phyloP scores from a whole-genome alignment of 495 filamentous ascomycete species.

The Jackrogersella minutella region DNA sequence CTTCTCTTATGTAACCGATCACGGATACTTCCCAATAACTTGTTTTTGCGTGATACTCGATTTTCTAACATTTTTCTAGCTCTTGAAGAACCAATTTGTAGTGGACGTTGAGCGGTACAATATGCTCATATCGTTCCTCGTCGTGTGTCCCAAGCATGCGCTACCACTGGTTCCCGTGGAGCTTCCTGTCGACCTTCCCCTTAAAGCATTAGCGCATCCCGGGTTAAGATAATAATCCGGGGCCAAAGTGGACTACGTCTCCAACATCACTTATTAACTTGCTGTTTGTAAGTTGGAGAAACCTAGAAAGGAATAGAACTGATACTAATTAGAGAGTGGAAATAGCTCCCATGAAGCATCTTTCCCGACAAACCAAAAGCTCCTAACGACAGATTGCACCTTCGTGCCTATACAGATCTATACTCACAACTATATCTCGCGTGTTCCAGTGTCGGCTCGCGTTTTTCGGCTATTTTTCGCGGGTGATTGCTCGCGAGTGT shows the following conservation, averaged over 20 bases:
- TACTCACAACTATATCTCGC: too few relatives aligned
- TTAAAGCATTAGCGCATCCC: conserved; percentile 4
- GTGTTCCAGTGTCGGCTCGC: conserved; percentile 10
- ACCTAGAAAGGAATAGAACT: background rate
- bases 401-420: too few relatives aligned
- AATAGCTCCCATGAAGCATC: background rate
- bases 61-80: too few relatives aligned
- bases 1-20: background rate
- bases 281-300: background rate
- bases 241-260: too few relatives aligned
- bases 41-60: background rate
- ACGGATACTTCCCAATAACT: background rate
- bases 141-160: background rate
- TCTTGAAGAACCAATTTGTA: too few relatives aligned
- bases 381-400: background rate
- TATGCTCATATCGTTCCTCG: background rate
- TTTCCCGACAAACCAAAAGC: conserved; percentile 1
- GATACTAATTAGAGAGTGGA: too few relatives aligned
- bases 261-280: too few relatives aligned
- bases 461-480: conserved; percentile 11
- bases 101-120: background rate
- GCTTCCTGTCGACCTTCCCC: conserved; percentile 2
- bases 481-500: background rate
- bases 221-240: background rate
- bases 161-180: conserved; percentile 1